phyloP scores from a whole-genome alignment of 1,284 basidiomycete genomes.

The Fomitopsis pinicola region DNA sequence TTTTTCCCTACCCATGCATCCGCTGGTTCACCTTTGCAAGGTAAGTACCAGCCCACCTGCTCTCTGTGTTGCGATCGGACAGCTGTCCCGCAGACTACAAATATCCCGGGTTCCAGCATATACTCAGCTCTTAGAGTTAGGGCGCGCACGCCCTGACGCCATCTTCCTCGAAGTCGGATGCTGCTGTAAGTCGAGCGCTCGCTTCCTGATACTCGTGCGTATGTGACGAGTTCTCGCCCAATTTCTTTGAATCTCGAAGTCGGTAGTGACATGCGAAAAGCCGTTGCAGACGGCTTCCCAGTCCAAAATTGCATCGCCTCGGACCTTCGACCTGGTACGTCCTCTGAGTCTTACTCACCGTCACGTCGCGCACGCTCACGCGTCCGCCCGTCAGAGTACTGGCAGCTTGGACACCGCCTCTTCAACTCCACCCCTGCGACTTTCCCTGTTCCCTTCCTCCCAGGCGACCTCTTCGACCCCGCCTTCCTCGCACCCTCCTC shows the following conservation, averaged over 20 bases:
- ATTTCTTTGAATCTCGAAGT: conserved; percentile 22
- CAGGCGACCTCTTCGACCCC: conserved; percentile 39
- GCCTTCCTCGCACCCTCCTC: conserved; percentile 25
- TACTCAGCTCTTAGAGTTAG: conserved; percentile 32
- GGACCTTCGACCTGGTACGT: conserved; percentile 29
- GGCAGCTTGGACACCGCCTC: conserved; percentile 26
- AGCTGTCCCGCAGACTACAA: conserved; percentile 13
- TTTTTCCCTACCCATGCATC: conserved; percentile 1
- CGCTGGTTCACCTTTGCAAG: not conserved
- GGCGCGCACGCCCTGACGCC: conserved; percentile 31
- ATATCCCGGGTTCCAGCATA: conserved; percentile 37
- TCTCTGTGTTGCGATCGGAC: not conserved
- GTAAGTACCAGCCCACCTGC: not conserved
- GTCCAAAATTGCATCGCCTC: conserved; percentile 27
- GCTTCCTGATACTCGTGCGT: not conserved
- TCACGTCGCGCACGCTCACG: not conserved
- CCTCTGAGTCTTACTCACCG: not conserved
- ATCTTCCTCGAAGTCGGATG: conserved; percentile 42
- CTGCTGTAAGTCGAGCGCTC: conserved; percentile 35
- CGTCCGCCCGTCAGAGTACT: not conserved
- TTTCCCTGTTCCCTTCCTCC: conserved; percentile 38
- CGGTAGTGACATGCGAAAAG: conserved; percentile 38
- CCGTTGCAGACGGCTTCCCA: conserved; percentile 34
- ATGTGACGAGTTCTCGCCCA: not conserved
- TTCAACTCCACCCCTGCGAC: conserved; percentile 30